phyloP scores from a whole-genome alignment of 2,329 filamentous ascomycete species.

The Pseudogymnoascus sp. region DNA sequence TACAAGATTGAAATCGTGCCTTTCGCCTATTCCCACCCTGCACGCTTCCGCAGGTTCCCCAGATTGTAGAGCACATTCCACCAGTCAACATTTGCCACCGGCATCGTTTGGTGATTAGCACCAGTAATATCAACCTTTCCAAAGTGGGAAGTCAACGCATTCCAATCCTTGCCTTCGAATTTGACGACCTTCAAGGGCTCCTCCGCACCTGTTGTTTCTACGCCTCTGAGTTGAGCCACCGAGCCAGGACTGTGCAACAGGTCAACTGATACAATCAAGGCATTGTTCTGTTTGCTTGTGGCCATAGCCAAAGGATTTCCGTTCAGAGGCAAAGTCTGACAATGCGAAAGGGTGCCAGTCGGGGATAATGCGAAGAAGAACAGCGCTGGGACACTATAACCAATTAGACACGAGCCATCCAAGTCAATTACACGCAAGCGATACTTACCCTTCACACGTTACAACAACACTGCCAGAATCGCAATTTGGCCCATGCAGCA shows the following conservation, averaged over 20 bases:
- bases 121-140: conserved; percentile 10
- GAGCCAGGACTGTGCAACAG: conserved; percentile 42
- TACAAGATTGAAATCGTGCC: neutral
- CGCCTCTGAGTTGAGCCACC: conserved; percentile 30
- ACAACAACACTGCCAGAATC: conserved; percentile 38
- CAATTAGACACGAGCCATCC: conserved; percentile 16
- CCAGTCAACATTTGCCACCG: conserved; percentile 27
- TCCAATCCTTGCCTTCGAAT: conserved; percentile 11
- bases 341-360: conserved; percentile 41
- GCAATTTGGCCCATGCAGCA: conserved; percentile 24
- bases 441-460: conserved; percentile 47
- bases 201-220: neutral
- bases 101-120: conserved; percentile 19
- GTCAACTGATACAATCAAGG: conserved; percentile 44
- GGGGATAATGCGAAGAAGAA: conserved; percentile 53
- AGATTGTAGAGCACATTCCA: conserved; percentile 31
- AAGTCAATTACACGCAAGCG: neutral
- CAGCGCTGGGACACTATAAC: conserved; percentile 47
- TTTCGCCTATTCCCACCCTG: conserved; percentile 17
- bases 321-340: conserved; percentile 43
- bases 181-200: neutral
- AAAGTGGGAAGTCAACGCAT: conserved; percentile 5
- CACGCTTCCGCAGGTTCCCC: conserved; percentile 27
- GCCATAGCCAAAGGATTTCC: conserved; percentile 47
- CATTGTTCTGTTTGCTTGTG: conserved; percentile 18